Conservation (phyloP, 352 stramenopile genomes). For the Globisporangium rhizosaccharum region DNA sequence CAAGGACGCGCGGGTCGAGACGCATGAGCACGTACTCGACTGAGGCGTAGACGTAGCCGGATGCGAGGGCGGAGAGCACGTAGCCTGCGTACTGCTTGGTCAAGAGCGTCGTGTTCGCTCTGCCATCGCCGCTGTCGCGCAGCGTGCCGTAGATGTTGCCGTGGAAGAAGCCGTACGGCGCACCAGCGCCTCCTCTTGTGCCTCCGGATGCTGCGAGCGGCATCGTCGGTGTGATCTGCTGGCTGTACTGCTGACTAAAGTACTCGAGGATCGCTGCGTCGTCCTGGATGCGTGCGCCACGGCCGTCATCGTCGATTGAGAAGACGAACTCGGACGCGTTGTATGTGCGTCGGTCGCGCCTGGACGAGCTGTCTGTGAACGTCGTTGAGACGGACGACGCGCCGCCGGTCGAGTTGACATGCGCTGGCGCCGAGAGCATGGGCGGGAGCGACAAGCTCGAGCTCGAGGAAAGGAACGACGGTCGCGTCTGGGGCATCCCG, state of each 20-base stretch:
- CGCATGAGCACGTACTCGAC: constrained; percentile 5
- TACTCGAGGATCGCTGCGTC: constrained; percentile 3
- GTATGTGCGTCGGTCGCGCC: background rate
- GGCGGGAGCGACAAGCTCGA: background rate
- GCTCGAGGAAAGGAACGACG: background rate
- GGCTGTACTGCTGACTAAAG: background rate
- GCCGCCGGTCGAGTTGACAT: background rate
- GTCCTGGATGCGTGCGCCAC: background rate
- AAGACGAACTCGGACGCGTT: constrained; percentile 1
- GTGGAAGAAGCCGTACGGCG: background rate
- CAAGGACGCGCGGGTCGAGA: constrained; percentile 3
- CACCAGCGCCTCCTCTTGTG: background rate
- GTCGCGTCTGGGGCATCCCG: background rate
- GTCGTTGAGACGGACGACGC: background rate
- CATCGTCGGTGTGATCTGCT: background rate
- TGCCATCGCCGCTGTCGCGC: background rate
- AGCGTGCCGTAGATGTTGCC: background rate
- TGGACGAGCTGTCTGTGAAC: background rate
- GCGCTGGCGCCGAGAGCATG: background rate
- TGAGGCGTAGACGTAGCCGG: background rate
- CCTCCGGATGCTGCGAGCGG: background rate
- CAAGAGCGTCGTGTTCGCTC: background rate
- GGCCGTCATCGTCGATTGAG: constrained; percentile 3
- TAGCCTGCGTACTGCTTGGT: background rate
- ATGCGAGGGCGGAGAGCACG: background rate